phyloP scores from a whole-genome alignment of 148 eudicot species.

The Persicaria maculosa region DNA sequence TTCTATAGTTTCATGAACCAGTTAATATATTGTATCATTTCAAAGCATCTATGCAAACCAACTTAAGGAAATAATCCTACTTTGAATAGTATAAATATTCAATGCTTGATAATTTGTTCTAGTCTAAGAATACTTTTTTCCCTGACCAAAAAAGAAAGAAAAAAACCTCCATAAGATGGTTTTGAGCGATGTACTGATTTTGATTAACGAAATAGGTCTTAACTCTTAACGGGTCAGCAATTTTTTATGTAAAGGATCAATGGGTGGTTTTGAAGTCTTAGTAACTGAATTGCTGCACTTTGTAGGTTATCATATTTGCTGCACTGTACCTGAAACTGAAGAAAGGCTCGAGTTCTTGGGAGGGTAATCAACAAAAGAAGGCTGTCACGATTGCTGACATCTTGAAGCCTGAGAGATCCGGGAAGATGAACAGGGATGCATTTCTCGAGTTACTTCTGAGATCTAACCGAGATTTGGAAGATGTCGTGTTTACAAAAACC shows the following conservation, averaged over 20 bases:
- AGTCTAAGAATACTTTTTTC: neutral
- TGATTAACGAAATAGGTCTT: too few species aligned
- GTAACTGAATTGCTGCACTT: neutral
- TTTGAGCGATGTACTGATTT: neutral
- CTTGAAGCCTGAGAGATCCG: constrained; percentile 27
- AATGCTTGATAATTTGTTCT: neutral
- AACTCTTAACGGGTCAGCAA: too few species aligned
- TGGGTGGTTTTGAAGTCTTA: too few species aligned
- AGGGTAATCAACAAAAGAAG: constrained; percentile 31
- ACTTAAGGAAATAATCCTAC: neutral
- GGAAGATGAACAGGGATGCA: constrained; percentile 26
- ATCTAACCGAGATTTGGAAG: constrained; percentile 42
- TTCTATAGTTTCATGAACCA: too few species aligned
- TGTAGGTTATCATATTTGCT: constrained; percentile 58
- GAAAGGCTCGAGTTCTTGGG: constrained; percentile 16
- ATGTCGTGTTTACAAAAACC: constrained; percentile 60
- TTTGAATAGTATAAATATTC: neutral
- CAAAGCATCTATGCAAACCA: neutral
- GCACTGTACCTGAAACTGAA: constrained; percentile 65
- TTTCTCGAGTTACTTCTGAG: constrained; percentile 32
- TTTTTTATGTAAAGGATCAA: too few species aligned
- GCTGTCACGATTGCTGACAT: constrained; percentile 50
- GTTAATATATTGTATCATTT: neutral
- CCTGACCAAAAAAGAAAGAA: too few species aligned
- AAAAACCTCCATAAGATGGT: neutral